Evolutionary conservation across 495 filamentous ascomycete species (phyloP), one percentile per base, ranked within the genome.

Genomic region (Podospora didyma): DNA sequence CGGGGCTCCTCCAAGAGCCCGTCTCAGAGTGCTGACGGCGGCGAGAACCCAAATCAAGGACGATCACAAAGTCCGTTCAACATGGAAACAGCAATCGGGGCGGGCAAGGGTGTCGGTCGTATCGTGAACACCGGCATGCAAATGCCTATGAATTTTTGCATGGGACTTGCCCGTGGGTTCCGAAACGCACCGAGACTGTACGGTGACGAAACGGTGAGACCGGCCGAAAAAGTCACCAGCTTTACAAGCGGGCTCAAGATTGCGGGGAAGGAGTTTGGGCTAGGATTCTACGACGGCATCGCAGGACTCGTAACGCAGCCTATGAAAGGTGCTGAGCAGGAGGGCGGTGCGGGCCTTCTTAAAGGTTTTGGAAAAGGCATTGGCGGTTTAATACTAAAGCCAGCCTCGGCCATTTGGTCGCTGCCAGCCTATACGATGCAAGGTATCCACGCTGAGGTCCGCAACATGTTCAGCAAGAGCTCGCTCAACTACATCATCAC

Each of bases 181-280:
- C 88, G 95, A 67, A 96, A 95, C 63, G 84, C 83, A 1, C 89
- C 90, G 0, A 87, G 82, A 53, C 69, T 95, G 1, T 94, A 93
- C 56, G 84, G 89, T 42, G 89, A 91, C 59, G 79, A 85, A 6
- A 90, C 80, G 46, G 85, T 96, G 3, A 79, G 83, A 14, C 79
- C 82, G 14, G 73, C 75, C 0, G 84, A 88, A 46, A 89, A 86
- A 54, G 86, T 96, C 0, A 89, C 85, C 0, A 83, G 82, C 53
- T 69, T 92, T 20, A 72, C 80, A 54, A 88, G 82, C 59, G 87
- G 89, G 1, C 66, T 90, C 21, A 83, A 79, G 53, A 76, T 83
- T 22, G 86, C 86, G 9, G 80, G 83, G 24, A 85, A 82, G 73
- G 84, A 88, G 64, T 84, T 92, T 54, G 83, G 81, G 0, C 75